A percentile compares a stretch with the other conserved stretches of the same genome.
Evolutionary conservation across 163 green algal species (phyloP).

Genomic region (Chlamydomonas reinhardtii): DNA sequence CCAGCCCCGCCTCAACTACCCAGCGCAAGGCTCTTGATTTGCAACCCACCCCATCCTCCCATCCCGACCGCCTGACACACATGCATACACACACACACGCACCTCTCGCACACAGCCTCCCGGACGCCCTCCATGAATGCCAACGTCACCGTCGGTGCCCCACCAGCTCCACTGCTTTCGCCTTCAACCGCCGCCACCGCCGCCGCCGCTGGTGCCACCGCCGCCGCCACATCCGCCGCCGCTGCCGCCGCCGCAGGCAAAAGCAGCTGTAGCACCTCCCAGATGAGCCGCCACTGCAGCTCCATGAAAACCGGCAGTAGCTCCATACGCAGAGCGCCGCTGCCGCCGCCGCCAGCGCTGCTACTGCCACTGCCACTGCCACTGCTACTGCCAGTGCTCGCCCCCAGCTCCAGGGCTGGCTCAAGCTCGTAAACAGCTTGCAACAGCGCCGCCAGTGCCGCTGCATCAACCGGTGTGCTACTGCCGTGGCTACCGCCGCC

Average conservation of each 20-base stretch:
- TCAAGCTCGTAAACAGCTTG: neutral
- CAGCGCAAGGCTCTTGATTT: neutral
- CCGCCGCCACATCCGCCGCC: neutral
- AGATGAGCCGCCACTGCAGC: slow-evolving; percentile 28
- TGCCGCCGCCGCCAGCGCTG: neutral
- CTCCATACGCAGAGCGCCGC: neutral
- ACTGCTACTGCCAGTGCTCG: neutral
- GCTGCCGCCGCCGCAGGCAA: neutral
- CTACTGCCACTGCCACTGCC: neutral
- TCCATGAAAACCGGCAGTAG: slow-evolving; percentile 37
- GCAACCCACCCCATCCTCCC: too few species aligned
- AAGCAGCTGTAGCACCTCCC: neutral
- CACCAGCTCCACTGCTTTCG: too few species aligned
- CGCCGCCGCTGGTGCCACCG: neutral
- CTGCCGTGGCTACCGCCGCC: slow-evolving; percentile 4
- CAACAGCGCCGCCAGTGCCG: neutral
- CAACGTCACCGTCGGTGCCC: too few species aligned
- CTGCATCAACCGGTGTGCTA: neutral
- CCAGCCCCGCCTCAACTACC: too few species aligned
- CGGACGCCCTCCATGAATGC: neutral
- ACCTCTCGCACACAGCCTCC: slow-evolving; percentile 19
- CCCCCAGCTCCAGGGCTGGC: slow-evolving; percentile 11
- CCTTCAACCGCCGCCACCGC: neutral
- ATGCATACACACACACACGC: neutral
- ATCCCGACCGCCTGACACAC: too few species aligned